Conservation (phyloP, 306 rosid genomes). For the Astragalus glycyphyllos region DNA sequence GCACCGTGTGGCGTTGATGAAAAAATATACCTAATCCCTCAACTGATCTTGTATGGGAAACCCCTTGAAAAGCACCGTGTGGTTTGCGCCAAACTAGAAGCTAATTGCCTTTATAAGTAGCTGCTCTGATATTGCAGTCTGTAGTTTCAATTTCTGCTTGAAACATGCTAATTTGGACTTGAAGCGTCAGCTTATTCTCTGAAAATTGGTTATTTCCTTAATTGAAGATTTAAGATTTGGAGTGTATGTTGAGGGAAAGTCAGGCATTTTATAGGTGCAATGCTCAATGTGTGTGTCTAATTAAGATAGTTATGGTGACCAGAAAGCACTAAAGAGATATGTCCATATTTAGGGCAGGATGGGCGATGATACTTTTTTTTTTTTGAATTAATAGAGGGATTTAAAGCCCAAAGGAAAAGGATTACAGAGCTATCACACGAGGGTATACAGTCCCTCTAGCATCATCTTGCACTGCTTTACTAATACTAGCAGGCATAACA, state of each 20-base stretch:
- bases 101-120: not conserved
- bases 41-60: not conserved
- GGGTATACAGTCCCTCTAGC: too few relatives aligned
- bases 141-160: not conserved
- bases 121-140: not conserved
- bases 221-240: not conserved
- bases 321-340: not conserved
- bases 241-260: constrained; percentile 13
- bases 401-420: too few relatives aligned
- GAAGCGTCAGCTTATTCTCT: not conserved
- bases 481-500: too few relatives aligned
- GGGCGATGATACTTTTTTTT: too few relatives aligned
- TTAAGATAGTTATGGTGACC: not conserved
- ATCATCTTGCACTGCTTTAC: too few relatives aligned
- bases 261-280: not conserved
- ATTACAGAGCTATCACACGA: too few relatives aligned
- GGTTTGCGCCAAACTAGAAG: not conserved
- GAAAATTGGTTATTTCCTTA: not conserved
- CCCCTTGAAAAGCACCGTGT: not conserved
- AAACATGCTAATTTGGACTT: not conserved
- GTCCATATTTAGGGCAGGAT: too few relatives aligned
- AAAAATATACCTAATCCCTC: not conserved
- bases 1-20: too few relatives aligned
- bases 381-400: too few relatives aligned
- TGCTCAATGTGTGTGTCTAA: not conserved